Evolutionary conservation across 441 rosid genomes (phyloP), one percentile per base, ranked within the genome.

Genomic region (Populus trichocarpa): DNA sequence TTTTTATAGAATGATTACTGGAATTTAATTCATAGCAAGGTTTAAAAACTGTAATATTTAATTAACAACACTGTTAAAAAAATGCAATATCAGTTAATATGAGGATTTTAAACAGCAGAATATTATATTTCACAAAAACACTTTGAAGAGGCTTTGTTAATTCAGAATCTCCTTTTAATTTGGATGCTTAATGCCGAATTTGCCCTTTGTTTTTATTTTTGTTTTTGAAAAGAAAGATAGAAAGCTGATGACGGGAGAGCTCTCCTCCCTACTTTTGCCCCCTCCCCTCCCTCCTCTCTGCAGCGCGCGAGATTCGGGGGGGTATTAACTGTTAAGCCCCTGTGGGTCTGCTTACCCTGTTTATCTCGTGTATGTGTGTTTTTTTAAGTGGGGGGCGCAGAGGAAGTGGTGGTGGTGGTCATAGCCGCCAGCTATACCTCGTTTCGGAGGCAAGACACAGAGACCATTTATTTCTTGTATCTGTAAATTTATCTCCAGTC

Each of bases 251-350:
- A 42, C 14, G 5, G 50, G 16, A 42, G 50, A 12, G 50, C 50
- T 3, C 50, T 12, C 50, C 14, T 42, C 16, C 50, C 14, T 40
- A 0, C 46, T 40, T 40, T 40, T 40, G 14, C 46, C 46, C 46
- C 46, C 13, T 2, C 67, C 14, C 67, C 67, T 2, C 12, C 82
- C 76, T 68, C 82, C 22, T 40, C 25, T 84, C 71, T 79, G 63
- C 75, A 86, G 89, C 90, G 92, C 92, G 92, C 83, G 81, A 84
- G 81, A 82, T 65, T 70, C 89, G 88, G 88, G 88, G 84, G 88
- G 9, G 42, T 25, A n/a, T 16, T 12, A 25, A 40, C 50, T 20
- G 69, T 32, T 64, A 42, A 66, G 75, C 38, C 77, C 22, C 67
- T 26, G 78, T 59, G 78, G 77, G 71, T 32, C 79, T 23, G 18